Evolutionary conservation across 768 basidiomycete species (phyloP), one percentile per base, ranked within the genome.

Genomic region (Leccinum olivaceopallidum): DNA sequence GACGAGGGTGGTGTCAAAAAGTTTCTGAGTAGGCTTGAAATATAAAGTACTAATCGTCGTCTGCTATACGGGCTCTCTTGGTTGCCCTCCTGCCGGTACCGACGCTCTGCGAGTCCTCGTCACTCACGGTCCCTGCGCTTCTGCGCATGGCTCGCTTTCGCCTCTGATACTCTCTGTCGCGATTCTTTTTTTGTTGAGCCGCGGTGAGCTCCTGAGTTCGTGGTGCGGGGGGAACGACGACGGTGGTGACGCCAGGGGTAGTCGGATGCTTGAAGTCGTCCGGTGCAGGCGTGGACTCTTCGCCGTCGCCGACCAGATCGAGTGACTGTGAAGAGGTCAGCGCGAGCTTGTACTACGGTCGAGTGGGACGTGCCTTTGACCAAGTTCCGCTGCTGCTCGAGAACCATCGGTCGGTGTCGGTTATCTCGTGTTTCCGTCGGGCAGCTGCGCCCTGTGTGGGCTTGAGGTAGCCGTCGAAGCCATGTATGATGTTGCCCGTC

Each of bases 401-500:
- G 74, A 94, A 94, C 62, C 93, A 77, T 52, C 92, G 81, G 69
- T 94, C 92, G 13, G 82, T 77, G 59, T 94, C 92, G 62, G 82
- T 84, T 59, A 92, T 82, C 64, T 94, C 91, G 64, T 87, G 85
- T 69, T 86, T 87, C 69, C 88, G 81, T 66, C 90, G 79, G 9
- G 72, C 73, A 4, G 73, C 73, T 20, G 73, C 73, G 7, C 82
- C 85, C 9, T 82, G 79, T 1, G 82, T 82, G 60, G 87, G 88
- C 74, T 94, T 94, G 60, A 94, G 83, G 70, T 93, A 94, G 47
- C 87, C 86, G 57, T 94, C 92, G 64, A 94, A 94, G 5, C 92
- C 92, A 66, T 88, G 88, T 39, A 94, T 88, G 56, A 94, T 93
- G 65, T 94, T 94, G 32, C 92, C 92, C 18, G 92, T 90, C 66